Evolutionary conservation across 257 asterid species (phyloP).

Genomic region (Solanum sparsipilum): DNA sequence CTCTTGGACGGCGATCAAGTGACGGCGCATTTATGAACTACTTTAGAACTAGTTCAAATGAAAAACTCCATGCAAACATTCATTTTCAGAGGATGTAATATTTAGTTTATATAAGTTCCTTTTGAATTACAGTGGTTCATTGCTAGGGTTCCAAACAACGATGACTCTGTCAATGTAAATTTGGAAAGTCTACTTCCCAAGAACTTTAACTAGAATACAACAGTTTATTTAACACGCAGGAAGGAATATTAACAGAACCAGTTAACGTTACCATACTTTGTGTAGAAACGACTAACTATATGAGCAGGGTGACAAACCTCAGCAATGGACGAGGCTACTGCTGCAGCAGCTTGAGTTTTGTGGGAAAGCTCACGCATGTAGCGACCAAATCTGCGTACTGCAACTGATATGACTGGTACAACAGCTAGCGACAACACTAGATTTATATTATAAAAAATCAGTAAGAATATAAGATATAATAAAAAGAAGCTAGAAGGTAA

Average conservation of each 20-base stretch:
- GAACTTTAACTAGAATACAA: background rate
- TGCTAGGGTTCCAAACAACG: background rate
- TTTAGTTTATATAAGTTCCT: background rate
- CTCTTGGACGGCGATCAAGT: background rate
- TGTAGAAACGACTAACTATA: background rate
- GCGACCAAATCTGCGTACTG: conserved; percentile 65
- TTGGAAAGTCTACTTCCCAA: background rate
- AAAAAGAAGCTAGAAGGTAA: background rate
- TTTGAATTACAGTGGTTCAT: background rate
- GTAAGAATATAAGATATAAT: background rate
- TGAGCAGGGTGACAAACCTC: conserved; percentile 36
- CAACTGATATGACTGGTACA: conserved; percentile 64
- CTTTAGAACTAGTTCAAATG: background rate
- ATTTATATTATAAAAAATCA: background rate
- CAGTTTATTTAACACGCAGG: background rate
- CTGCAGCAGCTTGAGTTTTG: conserved; percentile 89
- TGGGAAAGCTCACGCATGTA: conserved; percentile 76
- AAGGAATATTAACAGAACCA: background rate
- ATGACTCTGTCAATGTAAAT: background rate
- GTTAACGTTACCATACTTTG: background rate
- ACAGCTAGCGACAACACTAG: conserved; percentile 76
- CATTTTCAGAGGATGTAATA: background rate
- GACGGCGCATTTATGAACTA: background rate
- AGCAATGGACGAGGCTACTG: conserved; percentile 80
- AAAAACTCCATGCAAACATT: background rate